A percentile compares a stretch with the other conserved stretches of the same genome.
Conservation (phyloP, 1,284 basidiomycete genomes). For the Exobasidium cylindrosporum region DNA sequence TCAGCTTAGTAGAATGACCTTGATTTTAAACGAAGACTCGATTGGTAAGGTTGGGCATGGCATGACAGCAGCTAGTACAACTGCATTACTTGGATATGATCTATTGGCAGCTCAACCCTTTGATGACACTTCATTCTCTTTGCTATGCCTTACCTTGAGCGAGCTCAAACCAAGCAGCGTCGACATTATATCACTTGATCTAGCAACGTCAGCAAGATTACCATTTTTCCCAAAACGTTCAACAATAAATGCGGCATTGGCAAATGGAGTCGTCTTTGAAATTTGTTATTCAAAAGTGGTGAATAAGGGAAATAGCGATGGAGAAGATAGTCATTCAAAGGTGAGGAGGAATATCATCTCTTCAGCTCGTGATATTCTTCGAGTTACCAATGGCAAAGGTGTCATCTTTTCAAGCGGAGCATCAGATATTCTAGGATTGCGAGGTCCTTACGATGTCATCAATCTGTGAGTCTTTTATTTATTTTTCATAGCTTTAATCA, state of each 20-base stretch:
- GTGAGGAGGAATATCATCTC: slow-evolving; percentile 43
- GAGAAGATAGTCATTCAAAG: background rate
- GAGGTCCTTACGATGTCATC: slow-evolving; percentile 50
- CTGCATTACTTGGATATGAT: slow-evolving; percentile 64
- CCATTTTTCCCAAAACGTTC: slow-evolving; percentile 79
- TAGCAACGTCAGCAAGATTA: slow-evolving; percentile 69
- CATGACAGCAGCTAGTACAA: slow-evolving; percentile 32
- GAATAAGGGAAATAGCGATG: background rate
- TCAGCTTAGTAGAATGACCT: slow-evolving; percentile 51
- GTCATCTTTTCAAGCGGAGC: slow-evolving; percentile 47
- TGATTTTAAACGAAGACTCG: slow-evolving; percentile 47
- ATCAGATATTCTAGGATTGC: slow-evolving; percentile 29
- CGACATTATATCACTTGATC: slow-evolving; percentile 76
- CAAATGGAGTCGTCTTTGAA: slow-evolving; percentile 80
- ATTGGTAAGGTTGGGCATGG: slow-evolving; percentile 43
- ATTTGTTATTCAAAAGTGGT: slow-evolving; percentile 62
- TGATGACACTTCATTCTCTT: slow-evolving; percentile 68
- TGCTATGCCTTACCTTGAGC: slow-evolving; percentile 76
- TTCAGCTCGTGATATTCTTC: slow-evolving; percentile 42
- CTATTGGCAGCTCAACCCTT: slow-evolving; percentile 72
- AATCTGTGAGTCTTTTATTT: slow-evolving; percentile 29
- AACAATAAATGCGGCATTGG: slow-evolving; percentile 72
- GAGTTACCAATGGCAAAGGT: slow-evolving; percentile 50
- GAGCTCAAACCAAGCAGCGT: slow-evolving; percentile 72
- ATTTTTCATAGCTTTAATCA: too few species aligned